A percentile compares a stretch with the other conserved stretches of the same genome.
Evolutionary conservation across 2,329 filamentous ascomycete genomes (phyloP).

Genomic region (Bipolaris cookei): DNA sequence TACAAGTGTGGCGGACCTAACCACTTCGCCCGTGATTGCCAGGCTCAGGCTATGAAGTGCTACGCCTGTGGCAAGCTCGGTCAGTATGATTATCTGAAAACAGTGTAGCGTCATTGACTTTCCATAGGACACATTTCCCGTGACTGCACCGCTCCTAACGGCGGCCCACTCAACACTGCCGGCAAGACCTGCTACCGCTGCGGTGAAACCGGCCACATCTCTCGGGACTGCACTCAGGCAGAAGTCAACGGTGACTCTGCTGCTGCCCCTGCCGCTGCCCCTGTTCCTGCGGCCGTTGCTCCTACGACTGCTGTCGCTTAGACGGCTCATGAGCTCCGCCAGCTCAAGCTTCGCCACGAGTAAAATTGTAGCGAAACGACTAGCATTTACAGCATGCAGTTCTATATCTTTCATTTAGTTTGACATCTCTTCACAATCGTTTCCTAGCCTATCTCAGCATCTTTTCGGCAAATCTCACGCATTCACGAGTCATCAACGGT

Average conservation of each 20-base stretch:
- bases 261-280: constrained; percentile 36
- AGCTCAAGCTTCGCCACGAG: constrained; percentile 17
- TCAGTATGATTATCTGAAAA: constrained; percentile 8
- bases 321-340: constrained; percentile 7
- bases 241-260: constrained; percentile 56
- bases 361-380: constrained; percentile 25
- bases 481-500: constrained; percentile 47
- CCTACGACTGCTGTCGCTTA: constrained; percentile 52
- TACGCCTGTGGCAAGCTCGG: constrained; percentile 91
- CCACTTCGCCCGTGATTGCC: constrained; percentile 97
- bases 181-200: constrained; percentile 99
- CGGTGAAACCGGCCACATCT: constrained; percentile 94
- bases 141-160: constrained; percentile 96
- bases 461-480: constrained; percentile 45
- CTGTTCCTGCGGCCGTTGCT: constrained; percentile 47
- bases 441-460: constrained; percentile 41
- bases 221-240: constrained; percentile 88
- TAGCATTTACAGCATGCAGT: constrained; percentile 16
- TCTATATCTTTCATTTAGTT: constrained; percentile 22
- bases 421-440: constrained; percentile 39
- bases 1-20: constrained; percentile 84
- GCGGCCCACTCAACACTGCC: constrained; percentile 90
- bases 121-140: constrained; percentile 78
- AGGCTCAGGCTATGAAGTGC: constrained; percentile 98
- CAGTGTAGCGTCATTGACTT: constrained; percentile 7